These are phyloP conservation scores for Coleophoma cylindrospora DNA, from an alignment of 2,329 filamentous ascomycete genomes.

Conservation along the genomic window DNA sequence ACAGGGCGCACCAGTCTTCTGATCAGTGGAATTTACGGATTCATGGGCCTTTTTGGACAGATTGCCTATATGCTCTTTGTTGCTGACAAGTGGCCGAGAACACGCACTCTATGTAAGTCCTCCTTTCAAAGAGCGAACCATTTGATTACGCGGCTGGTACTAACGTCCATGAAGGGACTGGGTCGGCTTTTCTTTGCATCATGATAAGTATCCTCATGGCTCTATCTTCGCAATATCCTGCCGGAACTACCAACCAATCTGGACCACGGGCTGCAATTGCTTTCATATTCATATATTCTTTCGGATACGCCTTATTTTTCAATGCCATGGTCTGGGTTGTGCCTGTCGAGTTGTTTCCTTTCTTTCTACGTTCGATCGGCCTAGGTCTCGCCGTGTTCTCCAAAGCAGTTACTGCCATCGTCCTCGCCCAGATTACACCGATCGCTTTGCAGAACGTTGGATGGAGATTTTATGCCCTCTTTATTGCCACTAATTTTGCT, in stretches of 20 bases:
- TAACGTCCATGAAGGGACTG: slow-evolving; percentile 1
- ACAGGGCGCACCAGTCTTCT: slow-evolving; percentile 25
- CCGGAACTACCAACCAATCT: slow-evolving; percentile 12
- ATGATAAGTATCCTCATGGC: slow-evolving; percentile 18
- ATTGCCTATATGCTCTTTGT: slow-evolving; percentile 27
- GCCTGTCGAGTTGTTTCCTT: slow-evolving; percentile 28
- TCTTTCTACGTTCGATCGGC: slow-evolving; percentile 26
- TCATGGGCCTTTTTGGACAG: slow-evolving; percentile 31
- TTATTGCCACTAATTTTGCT: slow-evolving; percentile 26
- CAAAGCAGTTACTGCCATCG: slow-evolving; percentile 24
- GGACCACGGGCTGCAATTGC: slow-evolving; percentile 29
- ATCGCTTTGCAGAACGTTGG: slow-evolving; percentile 28
- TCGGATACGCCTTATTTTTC: slow-evolving; percentile 31
- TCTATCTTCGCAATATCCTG: slow-evolving; percentile 14
- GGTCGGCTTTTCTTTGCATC: slow-evolving; percentile 10
- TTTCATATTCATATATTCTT: slow-evolving; percentile 32
- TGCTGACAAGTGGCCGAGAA: slow-evolving; percentile 29
- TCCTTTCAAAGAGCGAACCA: slow-evolving; percentile 3
- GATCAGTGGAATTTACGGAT: slow-evolving; percentile 30
- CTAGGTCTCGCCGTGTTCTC: slow-evolving; percentile 26
- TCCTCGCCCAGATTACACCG: slow-evolving; percentile 28
- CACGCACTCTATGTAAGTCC: slow-evolving; percentile 23
- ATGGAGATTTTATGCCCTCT: slow-evolving; percentile 34
- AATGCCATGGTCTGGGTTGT: slow-evolving; percentile 31
- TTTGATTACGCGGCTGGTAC: not conserved